Conservation (phyloP, 495 filamentous ascomycete genomes). For the Pyrenula massariospora region DNA sequence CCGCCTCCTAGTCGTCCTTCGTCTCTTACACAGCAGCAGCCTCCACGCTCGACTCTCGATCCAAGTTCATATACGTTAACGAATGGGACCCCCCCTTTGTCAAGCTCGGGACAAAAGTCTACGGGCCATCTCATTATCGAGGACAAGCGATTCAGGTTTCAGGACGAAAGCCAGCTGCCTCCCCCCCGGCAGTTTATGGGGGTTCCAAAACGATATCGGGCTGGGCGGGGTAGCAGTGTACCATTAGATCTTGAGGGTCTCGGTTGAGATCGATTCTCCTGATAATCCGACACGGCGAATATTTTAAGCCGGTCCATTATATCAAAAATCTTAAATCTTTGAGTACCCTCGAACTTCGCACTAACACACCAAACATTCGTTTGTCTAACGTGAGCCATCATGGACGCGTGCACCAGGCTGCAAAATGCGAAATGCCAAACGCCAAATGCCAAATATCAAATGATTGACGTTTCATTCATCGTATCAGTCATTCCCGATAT, state of each 20-base stretch:
- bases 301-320: too few species aligned
- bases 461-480: too few species aligned
- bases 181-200: slow-evolving; percentile 72
- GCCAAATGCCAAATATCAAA: too few species aligned
- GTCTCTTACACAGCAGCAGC: slow-evolving; percentile 12
- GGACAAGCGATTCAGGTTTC: slow-evolving; percentile 79
- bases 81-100: slow-evolving; percentile 33
- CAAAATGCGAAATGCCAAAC: too few species aligned
- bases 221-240: slow-evolving; percentile 86
- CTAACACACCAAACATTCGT: too few species aligned
- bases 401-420: too few species aligned
- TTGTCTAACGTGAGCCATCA: too few species aligned
- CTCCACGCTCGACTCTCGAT: slow-evolving; percentile 51
- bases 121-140: slow-evolving; percentile 45
- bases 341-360: too few species aligned
- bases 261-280: too few species aligned
- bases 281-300: too few species aligned
- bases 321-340: too few species aligned
- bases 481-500: too few species aligned
- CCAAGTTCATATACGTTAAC: slow-evolving; percentile 67
- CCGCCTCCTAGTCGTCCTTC: neutral
- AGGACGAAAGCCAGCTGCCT: slow-evolving; percentile 67
- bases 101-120: slow-evolving; percentile 11
- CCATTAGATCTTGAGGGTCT: slow-evolving; percentile 58
- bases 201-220: slow-evolving; percentile 65